Conservation (phyloP, 1,139 yeast species). For the Tardiomyces blankii region DNA sequence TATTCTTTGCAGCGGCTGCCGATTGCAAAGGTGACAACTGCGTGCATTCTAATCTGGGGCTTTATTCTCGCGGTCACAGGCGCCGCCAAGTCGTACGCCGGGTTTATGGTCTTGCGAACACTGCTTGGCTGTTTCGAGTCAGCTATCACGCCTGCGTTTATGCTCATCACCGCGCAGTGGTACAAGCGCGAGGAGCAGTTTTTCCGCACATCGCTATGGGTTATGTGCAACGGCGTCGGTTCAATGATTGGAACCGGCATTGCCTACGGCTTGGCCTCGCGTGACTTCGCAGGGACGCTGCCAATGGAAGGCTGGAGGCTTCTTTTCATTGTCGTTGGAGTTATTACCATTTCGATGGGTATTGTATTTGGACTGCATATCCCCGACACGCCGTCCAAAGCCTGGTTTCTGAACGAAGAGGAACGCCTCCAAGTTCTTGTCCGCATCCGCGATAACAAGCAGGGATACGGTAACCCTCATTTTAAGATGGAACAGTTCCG, state of each 20-base stretch:
- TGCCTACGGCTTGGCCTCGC: too few species aligned
- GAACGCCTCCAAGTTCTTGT: conserved; percentile 45
- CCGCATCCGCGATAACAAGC: conserved; percentile 36
- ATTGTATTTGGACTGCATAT: too few species aligned
- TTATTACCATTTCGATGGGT: too few species aligned
- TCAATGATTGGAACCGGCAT: too few species aligned
- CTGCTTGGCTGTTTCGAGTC: conserved; percentile 47
- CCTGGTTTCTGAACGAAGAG: conserved; percentile 39
- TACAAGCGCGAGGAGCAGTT: background rate
- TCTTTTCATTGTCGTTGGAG: too few species aligned
- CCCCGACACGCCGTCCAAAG: conserved; percentile 45
- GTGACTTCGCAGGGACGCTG: too few species aligned
- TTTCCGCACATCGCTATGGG: too few species aligned
- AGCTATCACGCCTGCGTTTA: conserved; percentile 47
- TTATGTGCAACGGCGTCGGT: too few species aligned
- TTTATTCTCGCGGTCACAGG: conserved; percentile 33
- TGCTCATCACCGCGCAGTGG: conserved; percentile 11
- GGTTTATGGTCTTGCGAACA: conserved; percentile 39
- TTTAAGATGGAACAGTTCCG: conserved; percentile 44
- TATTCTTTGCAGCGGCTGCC: conserved; percentile 34
- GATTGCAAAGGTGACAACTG: conserved; percentile 6
- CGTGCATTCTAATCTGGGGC: conserved; percentile 35
- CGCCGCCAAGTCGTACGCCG: conserved; percentile 22
- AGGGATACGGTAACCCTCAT: conserved; percentile 44
- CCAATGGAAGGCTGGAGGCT: too few species aligned